phyloP scores from a whole-genome alignment of 352 stramenopile genomes.

The Phytophthora constricta region DNA sequence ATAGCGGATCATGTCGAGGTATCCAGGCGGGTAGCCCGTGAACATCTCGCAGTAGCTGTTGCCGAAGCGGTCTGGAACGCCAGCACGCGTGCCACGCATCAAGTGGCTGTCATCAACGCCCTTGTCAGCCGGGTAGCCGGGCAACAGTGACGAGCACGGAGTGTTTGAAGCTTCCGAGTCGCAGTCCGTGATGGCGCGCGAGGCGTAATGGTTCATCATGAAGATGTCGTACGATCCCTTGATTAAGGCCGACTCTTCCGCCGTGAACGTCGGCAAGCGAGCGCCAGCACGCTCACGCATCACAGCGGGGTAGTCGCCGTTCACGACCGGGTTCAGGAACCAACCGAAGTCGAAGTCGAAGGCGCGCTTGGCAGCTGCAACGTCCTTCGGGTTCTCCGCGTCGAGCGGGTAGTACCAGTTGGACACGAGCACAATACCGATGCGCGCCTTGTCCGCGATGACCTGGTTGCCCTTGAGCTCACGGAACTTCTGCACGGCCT shows the following conservation, averaged over 20 bases:
- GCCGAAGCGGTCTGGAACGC: conserved; percentile 34
- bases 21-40: conserved; percentile 52
- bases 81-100: conserved; percentile 63
- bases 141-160: conserved; percentile 36
- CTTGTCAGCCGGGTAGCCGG: conserved; percentile 47
- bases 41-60: conserved; percentile 51
- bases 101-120: conserved; percentile 55
- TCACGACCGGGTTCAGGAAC: conserved; percentile 92
- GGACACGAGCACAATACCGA: conserved; percentile 92
- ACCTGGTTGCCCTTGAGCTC: conserved; percentile 34
- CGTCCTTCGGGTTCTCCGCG: conserved; percentile 44
- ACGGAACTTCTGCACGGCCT: conserved; percentile 89
- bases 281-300: conserved; percentile 88
- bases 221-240: conserved; percentile 93
- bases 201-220: conserved; percentile 95
- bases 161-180: conserved; percentile 36
- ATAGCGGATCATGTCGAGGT: conserved; percentile 46
- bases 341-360: conserved; percentile 93
- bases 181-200: conserved; percentile 67
- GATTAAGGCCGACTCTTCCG: conserved; percentile 71
- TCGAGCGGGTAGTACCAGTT: conserved; percentile 87
- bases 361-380: conserved; percentile 76
- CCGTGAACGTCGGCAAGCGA: conserved; percentile 90
- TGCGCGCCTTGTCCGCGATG: conserved; percentile 64
- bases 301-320: conserved; percentile 91